These are phyloP conservation scores for Blastocystis sp. DNA, from an alignment of 352 stramenopile species.

Conservation along the genomic window DNA sequence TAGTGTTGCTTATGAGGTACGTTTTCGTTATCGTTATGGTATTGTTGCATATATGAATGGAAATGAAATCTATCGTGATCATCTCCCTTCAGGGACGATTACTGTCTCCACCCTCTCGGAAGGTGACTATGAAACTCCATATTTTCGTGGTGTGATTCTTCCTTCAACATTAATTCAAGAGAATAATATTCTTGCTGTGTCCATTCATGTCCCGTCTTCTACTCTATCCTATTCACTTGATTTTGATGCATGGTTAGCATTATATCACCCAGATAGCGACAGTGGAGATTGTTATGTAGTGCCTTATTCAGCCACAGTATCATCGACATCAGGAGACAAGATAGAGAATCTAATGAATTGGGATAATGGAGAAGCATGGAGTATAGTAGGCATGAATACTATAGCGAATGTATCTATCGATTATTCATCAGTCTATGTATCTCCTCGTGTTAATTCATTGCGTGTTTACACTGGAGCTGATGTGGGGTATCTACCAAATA, in stretches of 20 bases:
- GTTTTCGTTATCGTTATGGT: not conserved
- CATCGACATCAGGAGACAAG: not conserved
- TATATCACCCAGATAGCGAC: not conserved
- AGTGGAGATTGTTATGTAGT: not conserved
- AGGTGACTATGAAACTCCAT: not conserved
- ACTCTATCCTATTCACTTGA: not conserved
- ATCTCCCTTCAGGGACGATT: not conserved
- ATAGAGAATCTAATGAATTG: not conserved
- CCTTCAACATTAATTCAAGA: not conserved
- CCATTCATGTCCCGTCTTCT: not conserved
- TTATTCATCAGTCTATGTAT: not conserved
- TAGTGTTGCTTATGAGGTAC: not conserved
- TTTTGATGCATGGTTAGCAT: not conserved
- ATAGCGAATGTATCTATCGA: not conserved
- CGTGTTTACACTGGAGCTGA: not conserved
- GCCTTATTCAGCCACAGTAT: not conserved
- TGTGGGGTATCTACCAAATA: not conserved
- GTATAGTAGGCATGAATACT: not conserved
- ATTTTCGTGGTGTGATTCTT: not conserved
- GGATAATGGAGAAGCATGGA: not conserved
- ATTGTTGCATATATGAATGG: slow-evolving; percentile 21
- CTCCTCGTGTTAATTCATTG: not conserved
- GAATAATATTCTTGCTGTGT: not conserved
- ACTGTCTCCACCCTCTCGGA: not conserved
- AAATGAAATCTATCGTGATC: slow-evolving; percentile 10